These are phyloP conservation scores for Ogataea angusta DNA, from an alignment of 805 yeast genomes.

Conservation along the genomic window DNA sequence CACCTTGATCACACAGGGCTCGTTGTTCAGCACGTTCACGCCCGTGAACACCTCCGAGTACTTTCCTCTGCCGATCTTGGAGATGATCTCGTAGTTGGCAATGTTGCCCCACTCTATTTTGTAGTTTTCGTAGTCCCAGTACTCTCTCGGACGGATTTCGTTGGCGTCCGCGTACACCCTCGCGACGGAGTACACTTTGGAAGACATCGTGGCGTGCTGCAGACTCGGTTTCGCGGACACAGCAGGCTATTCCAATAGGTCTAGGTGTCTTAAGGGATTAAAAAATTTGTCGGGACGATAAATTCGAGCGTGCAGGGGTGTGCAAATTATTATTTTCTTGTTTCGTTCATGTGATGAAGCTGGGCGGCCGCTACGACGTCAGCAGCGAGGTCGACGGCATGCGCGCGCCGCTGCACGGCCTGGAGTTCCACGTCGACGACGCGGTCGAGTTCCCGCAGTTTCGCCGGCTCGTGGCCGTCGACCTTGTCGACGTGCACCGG, in stretches of 20 bases:
- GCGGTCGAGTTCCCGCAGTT: conserved; percentile 2
- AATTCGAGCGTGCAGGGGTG: no score
- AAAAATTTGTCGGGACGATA: conserved; percentile 2
- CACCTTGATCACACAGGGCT: conserved; percentile 81
- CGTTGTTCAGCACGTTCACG: conserved; percentile 56
- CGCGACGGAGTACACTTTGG: conserved; percentile 38
- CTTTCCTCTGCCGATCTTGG: conserved; percentile 88
- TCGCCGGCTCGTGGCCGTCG: conserved; percentile 8
- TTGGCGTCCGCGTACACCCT: conserved; percentile 82
- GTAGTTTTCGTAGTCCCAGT: conserved; percentile 78
- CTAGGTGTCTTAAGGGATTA: conserved; percentile 7
- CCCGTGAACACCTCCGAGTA: conserved; percentile 94
- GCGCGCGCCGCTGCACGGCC: not conserved
- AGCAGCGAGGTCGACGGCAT: not conserved
- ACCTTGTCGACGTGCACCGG: conserved; percentile 12
- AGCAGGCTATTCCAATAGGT: not conserved
- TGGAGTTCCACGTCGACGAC: conserved; percentile 3
- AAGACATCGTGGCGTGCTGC: conserved; percentile 5
- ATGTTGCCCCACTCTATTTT: conserved; percentile 82
- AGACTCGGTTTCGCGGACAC: not conserved
- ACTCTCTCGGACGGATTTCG: conserved; percentile 67
- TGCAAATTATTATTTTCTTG: no score
- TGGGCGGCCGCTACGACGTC: conserved; percentile 1
- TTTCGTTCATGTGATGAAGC: not conserved
- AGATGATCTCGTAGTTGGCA: conserved; percentile 78